phyloP scores from a whole-genome alignment of 2,329 filamentous ascomycete genomes.

The Diaporthe nobilis region DNA sequence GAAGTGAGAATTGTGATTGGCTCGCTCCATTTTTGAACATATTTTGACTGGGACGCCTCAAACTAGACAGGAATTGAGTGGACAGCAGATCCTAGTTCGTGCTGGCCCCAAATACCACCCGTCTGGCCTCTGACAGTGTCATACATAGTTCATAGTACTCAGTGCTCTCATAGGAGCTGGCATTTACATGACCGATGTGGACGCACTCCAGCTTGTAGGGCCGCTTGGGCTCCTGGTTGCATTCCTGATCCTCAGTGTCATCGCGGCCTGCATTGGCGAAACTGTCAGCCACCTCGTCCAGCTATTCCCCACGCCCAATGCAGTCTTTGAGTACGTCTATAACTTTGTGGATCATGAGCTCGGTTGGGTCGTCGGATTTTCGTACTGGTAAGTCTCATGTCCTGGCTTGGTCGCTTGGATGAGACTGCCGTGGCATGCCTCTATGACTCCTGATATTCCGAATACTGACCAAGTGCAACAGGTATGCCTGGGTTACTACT shows the following conservation, averaged over 20 bases:
- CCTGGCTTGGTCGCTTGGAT: background rate
- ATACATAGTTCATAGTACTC: conserved; percentile 41
- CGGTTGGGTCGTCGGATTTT: conserved; percentile 42
- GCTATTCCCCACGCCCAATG: conserved; percentile 43
- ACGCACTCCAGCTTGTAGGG: conserved; percentile 41
- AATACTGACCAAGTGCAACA: background rate
- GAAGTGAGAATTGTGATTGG: background rate
- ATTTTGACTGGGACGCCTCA: background rate
- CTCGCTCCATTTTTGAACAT: background rate
- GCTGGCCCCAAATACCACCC: background rate
- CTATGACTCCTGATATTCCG: background rate
- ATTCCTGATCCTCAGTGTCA: conserved; percentile 40
- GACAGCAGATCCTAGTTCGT: conserved; percentile 41
- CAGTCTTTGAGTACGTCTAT: conserved; percentile 44
- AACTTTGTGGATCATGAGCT: conserved; percentile 44
- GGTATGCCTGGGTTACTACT: conserved; percentile 37
- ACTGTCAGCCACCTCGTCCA: conserved; percentile 44
- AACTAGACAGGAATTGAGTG: conserved; percentile 36
- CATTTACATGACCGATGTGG: conserved; percentile 41
- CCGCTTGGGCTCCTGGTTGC: conserved; percentile 41
- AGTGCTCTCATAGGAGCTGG: conserved; percentile 42
- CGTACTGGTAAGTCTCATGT: conserved; percentile 41
- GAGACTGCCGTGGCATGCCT: too few species aligned
- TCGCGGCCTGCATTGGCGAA: conserved; percentile 41
- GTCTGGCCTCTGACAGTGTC: background rate